phyloP scores from a whole-genome alignment of 177 flowering plant genomes.

The Vitis hybrid region DNA sequence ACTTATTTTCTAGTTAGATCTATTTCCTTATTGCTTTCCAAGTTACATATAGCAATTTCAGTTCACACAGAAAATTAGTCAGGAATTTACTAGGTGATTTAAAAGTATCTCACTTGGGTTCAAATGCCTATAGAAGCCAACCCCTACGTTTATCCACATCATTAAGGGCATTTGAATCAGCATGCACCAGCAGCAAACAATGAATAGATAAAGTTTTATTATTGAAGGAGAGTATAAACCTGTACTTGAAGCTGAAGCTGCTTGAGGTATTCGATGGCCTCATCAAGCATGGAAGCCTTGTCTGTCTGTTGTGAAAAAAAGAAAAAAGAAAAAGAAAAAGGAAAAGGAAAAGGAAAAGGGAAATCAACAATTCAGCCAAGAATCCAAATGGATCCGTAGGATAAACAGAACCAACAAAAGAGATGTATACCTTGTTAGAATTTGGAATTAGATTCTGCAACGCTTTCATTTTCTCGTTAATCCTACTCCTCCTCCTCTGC shows the following conservation, averaged over 20 bases:
- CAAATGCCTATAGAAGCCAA: no score
- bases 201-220: no score
- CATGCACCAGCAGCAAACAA: no score
- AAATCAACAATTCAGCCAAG: neutral
- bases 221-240: constrained; percentile 23
- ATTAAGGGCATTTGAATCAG: no score
- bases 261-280: constrained; percentile 71
- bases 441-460: constrained; percentile 65
- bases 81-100: no score
- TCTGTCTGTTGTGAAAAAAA: constrained; percentile 42
- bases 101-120: no score
- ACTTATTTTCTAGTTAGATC: no score
- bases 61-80: no score
- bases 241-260: constrained; percentile 79
- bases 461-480: constrained; percentile 73
- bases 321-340: neutral
- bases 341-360: neutral
- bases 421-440: constrained; percentile 50
- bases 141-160: no score
- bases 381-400: no score
- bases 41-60: no score
- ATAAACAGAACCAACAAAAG: neutral
- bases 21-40: no score
- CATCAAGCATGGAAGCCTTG: constrained; percentile 77
- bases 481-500: constrained; percentile 71